Base-by-base conservation (phyloP, 352 stramenopile species). In the Thalassiosira oceanica region DNA sequence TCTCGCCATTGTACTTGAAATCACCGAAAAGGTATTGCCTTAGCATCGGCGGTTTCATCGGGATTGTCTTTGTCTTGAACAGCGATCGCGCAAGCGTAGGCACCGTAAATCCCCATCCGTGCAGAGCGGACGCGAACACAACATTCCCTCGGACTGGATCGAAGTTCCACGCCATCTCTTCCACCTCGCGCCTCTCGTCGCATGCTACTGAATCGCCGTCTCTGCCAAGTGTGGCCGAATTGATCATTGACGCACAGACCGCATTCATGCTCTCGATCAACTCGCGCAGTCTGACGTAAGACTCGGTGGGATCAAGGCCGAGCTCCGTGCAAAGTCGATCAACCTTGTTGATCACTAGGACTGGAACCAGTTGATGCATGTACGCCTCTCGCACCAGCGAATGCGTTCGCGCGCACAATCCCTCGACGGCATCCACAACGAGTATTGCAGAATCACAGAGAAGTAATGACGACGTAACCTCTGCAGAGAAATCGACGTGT, bases 341-440 rank as follows among this genome's bases (percentile, higher is more conserved):
- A 21, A 99, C 94, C 91, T 99, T 99, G 94, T 99, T 99, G 37
- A 99, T 93, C 96, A 99, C 99, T 28, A 99, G 93, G 80, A 98
- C 94, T 28, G 96, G 97, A 77, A 94, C 95, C 44, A 99, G 96
- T 84, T 95, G 94, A 85, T 99, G 96, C 54, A 82, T 80, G 81
- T 99, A 98, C 33, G 97, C 94, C 88, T 99, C 96, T 79, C 96
- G 95, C 46, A 99, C 86, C 70, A 99, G 96, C 20, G 97, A 99
- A 84, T 99, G 96, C 44, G 97, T 99, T 84, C 99, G 97, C 44
- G 99, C 96, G 73, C 95, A 99, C 37, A 99, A 97, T 80, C 97
- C 97, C 77, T 98, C 96, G 80, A 99, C 97, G 58, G 92, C 97
- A 87, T 99, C 97, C 15, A 99, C 96, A 48, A 99, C 96, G 41